Percentiles rank a stretch among this genome's conserved stretches.
Evolutionary conservation across 164 flowering plant species (phyloP).

Genomic region (Vitis rotundifolia): DNA sequence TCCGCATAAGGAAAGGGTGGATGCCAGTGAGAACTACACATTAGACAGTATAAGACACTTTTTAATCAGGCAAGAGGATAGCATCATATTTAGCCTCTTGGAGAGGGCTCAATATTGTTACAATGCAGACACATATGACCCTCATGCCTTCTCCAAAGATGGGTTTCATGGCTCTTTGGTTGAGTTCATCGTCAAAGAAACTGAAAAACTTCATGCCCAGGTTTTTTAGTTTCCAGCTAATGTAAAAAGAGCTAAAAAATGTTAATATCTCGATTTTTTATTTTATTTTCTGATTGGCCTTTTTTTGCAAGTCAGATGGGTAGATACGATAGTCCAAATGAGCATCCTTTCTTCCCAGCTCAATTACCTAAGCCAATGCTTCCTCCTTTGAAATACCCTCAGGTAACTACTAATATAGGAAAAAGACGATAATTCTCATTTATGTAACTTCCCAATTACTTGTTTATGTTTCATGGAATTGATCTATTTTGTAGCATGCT

Average conservation of each 20-base stretch:
- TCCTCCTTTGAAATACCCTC: conserved; percentile 67
- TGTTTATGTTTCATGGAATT: no score
- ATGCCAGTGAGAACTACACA: conserved; percentile 59
- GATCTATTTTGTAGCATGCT: no score
- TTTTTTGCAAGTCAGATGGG: conserved; percentile 44
- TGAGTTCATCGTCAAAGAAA: conserved; percentile 58
- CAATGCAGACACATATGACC: conserved; percentile 54
- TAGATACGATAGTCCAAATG: conserved; percentile 69
- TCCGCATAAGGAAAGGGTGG: conserved; percentile 40
- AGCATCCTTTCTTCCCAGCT: conserved; percentile 65
- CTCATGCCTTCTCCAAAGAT: conserved; percentile 39
- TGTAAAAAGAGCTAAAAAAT: neutral
- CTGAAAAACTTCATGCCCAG: conserved; percentile 69
- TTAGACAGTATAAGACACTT: conserved; percentile 54
- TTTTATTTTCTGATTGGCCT: neutral
- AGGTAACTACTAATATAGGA: conserved; percentile 30
- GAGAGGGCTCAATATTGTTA: conserved; percentile 66
- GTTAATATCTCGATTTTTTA: neutral
- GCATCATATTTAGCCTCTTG: conserved; percentile 61
- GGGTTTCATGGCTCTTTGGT: conserved; percentile 57
- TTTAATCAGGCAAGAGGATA: conserved; percentile 83
- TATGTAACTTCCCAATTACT: no score
- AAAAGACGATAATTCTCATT: neutral
- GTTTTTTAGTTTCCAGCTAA: conserved; percentile 17
- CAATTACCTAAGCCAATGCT: conserved; percentile 59